phyloP scores from a whole-genome alignment of 495 filamentous ascomycete species.

The Talaromyces stipitatus region DNA sequence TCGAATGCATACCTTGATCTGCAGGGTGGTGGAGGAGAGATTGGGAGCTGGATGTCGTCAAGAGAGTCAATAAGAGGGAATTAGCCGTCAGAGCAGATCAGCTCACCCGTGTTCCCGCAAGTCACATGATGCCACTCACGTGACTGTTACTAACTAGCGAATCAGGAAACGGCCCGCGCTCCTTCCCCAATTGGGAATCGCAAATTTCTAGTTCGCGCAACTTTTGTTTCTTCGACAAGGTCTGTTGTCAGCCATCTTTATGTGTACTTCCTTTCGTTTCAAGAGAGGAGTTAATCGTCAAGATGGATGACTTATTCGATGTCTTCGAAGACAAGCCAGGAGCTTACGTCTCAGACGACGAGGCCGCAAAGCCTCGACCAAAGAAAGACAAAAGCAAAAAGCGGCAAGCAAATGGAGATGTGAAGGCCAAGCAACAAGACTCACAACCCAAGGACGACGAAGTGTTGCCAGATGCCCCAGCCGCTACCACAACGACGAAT shows the following conservation, averaged over 20 bases:
- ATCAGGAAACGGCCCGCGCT: not conserved
- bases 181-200: conserved; percentile 7
- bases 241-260: not conserved
- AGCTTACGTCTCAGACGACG: conserved; percentile 21
- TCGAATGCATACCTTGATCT: not conserved
- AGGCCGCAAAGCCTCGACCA: conserved; percentile 25
- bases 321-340: conserved; percentile 68
- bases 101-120: not conserved
- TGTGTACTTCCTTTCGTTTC: not conserved
- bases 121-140: not conserved
- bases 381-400: conserved; percentile 66
- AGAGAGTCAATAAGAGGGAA: not conserved
- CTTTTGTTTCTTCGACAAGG: not conserved
- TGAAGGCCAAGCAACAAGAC: conserved; percentile 45
- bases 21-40: not conserved
- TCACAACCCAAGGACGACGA: conserved; percentile 44
- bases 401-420: conserved; percentile 71
- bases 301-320: conserved; percentile 77
- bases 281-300: not conserved
- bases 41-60: not conserved
- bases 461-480: conserved; percentile 25
- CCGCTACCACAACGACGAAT: conserved; percentile 13
- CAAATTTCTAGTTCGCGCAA: not conserved
- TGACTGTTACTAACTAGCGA: not conserved
- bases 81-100: not conserved